Percentiles rank a stretch among this genome's conserved stretches.
Conservation (phyloP, 441 rosid genomes). For the Kokia cookei region DNA sequence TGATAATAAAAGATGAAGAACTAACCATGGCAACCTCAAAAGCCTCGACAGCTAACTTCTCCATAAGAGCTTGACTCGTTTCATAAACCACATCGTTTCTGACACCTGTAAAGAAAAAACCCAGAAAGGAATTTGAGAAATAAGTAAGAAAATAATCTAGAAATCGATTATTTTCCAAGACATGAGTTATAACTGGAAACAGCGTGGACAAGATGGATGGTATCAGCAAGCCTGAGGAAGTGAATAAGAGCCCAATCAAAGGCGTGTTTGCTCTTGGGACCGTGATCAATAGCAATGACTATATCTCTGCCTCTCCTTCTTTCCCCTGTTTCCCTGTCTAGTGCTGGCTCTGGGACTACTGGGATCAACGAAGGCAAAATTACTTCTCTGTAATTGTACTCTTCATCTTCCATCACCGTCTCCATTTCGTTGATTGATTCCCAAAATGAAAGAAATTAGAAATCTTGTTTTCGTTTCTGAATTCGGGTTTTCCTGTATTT, state of each 20-base stretch:
- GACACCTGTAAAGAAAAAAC: conserved; percentile 33
- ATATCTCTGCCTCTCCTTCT: conserved; percentile 77
- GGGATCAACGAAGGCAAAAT: conserved; percentile 50
- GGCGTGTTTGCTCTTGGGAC: conserved; percentile 64
- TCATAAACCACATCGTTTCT: conserved; percentile 59
- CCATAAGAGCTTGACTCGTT: conserved; percentile 55
- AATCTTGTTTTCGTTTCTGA: background rate
- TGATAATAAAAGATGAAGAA: background rate
- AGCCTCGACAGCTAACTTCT: conserved; percentile 78
- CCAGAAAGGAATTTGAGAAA: background rate
- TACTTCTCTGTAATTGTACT: conserved; percentile 62
- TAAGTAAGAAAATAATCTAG: background rate
- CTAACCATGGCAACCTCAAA: conserved; percentile 70
- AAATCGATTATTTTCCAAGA: background rate
- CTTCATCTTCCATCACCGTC: conserved; percentile 41
- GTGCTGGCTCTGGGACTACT: conserved; percentile 42
- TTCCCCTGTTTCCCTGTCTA: conserved; percentile 70
- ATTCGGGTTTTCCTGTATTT: background rate
- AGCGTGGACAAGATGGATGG: conserved; percentile 78
- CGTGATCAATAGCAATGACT: conserved; percentile 60
- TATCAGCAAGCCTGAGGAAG: conserved; percentile 71
- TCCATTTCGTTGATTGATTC: conserved; percentile 34
- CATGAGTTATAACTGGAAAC: conserved; percentile 39
- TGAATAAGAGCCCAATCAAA: conserved; percentile 68
- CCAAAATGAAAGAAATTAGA: background rate